A percentile compares a stretch with the other conserved stretches of the same genome.
Conservation (phyloP, 306 rosid species). For the Casuarina cunninghamiana region DNA sequence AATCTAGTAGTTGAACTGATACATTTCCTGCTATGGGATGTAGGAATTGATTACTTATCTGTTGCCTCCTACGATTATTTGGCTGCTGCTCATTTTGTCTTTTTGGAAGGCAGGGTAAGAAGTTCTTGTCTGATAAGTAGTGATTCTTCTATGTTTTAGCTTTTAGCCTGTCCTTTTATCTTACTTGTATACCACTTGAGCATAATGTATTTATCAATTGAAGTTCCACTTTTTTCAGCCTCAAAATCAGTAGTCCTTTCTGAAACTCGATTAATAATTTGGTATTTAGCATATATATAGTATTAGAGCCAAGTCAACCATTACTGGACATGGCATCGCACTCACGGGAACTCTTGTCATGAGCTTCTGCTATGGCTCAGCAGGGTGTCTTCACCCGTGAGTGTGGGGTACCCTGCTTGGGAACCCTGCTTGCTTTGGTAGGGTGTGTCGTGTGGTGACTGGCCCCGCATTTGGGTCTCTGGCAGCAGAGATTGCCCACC, state of each 20-base stretch:
- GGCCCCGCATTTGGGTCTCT: too few relatives aligned
- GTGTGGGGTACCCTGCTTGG: too few relatives aligned
- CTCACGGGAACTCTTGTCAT: too few relatives aligned
- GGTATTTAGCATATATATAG: too few relatives aligned
- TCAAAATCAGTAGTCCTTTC: neutral
- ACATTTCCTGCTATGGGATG: neutral
- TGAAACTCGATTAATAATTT: neutral
- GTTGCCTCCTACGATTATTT: constrained; percentile 54
- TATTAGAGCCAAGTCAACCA: too few relatives aligned
- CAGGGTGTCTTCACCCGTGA: too few relatives aligned
- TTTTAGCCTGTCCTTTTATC: neutral
- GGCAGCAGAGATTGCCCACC: too few relatives aligned
- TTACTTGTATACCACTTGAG: neutral
- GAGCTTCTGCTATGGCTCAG: too few relatives aligned
- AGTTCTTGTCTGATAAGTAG: neutral
- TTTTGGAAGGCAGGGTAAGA: constrained; percentile 55
- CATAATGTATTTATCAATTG: neutral
- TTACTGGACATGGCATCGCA: too few relatives aligned
- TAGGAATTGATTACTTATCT: constrained; percentile 59
- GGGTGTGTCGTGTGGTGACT: too few relatives aligned
- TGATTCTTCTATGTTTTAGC: neutral
- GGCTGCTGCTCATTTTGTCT: constrained; percentile 44
- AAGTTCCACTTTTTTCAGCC: neutral
- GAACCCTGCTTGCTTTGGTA: too few relatives aligned
- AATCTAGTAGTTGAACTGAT: neutral